A percentile compares a stretch with the other conserved stretches of the same genome.
These are phyloP conservation scores for Brassica juncea DNA, from an alignment of 345 rosid genomes.

Conservation along the genomic window DNA sequence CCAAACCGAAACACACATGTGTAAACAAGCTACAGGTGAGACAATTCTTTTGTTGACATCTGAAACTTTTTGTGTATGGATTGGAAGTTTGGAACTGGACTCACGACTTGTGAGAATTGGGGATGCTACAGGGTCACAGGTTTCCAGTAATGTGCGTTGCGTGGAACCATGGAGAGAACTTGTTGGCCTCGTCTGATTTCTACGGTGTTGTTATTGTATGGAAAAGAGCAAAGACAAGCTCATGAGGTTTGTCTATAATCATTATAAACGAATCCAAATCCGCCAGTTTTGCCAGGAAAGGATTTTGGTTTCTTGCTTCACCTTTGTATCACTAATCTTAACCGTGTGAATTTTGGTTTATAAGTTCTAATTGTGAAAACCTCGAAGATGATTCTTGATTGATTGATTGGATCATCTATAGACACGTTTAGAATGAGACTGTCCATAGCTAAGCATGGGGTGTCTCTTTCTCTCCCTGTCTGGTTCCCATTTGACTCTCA, in stretches of 20 bases:
- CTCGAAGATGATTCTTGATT: not conserved
- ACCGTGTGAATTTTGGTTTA: not conserved
- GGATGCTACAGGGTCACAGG: constrained; percentile 76
- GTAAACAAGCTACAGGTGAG: constrained; percentile 95
- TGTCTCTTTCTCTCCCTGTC: not conserved
- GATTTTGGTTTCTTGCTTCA: constrained; percentile 5
- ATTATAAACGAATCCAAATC: constrained; percentile 8
- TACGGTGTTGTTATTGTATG: constrained; percentile 94
- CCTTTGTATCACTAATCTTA: constrained; percentile 12
- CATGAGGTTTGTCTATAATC: constrained; percentile 32
- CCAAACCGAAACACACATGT: constrained; percentile 82
- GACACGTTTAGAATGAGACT: not conserved
- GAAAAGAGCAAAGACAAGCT: constrained; percentile 80
- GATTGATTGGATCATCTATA: not conserved
- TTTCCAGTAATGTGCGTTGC: constrained; percentile 83
- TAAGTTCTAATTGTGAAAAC: not conserved
- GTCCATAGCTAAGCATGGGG: not conserved
- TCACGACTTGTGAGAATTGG: constrained; percentile 17
- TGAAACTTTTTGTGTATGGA: constrained; percentile 10
- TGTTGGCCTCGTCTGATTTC: constrained; percentile 91
- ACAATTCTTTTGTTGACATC: not conserved
- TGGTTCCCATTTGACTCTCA: too few relatives aligned
- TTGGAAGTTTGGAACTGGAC: not conserved
- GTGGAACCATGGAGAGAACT: constrained; percentile 98
- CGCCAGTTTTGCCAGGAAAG: not conserved